A percentile compares a stretch with the other conserved stretches of the same genome.
phyloP scores from a whole-genome alignment of 495 filamentous ascomycete genomes.

The Talaromyces thailandensis region DNA sequence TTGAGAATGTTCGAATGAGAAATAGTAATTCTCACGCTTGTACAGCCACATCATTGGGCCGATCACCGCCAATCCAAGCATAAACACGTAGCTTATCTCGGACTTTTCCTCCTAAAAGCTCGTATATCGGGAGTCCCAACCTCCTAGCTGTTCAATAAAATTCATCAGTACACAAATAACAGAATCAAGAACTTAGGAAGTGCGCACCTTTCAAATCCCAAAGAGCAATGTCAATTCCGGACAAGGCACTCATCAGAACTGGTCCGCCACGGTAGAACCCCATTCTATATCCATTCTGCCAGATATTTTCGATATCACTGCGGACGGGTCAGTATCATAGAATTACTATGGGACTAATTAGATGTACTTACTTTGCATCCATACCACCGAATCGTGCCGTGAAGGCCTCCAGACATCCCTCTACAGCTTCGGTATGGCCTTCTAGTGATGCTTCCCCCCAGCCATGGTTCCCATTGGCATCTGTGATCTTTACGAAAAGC shows the following conservation, averaged over 20 bases:
- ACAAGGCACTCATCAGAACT: background rate
- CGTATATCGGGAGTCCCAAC: slow-evolving; percentile 60
- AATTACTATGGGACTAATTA: background rate
- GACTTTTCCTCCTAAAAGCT: slow-evolving; percentile 70
- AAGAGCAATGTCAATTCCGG: background rate
- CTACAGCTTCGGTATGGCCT: background rate
- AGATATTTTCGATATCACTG: background rate
- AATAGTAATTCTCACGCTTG: slow-evolving; percentile 11
- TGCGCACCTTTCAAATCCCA: background rate
- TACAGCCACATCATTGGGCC: slow-evolving; percentile 55
- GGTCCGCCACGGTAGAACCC: background rate
- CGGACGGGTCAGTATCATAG: background rate
- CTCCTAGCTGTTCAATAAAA: slow-evolving; percentile 2
- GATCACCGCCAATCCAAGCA: slow-evolving; percentile 75
- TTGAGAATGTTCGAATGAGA: background rate
- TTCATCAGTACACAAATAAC: background rate
- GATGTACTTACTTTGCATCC: background rate
- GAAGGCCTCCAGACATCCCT: background rate
- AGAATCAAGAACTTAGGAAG: background rate
- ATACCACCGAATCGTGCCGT: background rate
- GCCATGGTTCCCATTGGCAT: background rate
- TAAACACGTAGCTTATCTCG: slow-evolving; percentile 67
- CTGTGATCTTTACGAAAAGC: background rate
- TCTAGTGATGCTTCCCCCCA: background rate
- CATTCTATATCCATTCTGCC: background rate